These are phyloP conservation scores for Coemansia sp. DNA, from an alignment of 192 early-diverging fungal genomes.

Conservation along the genomic window DNA sequence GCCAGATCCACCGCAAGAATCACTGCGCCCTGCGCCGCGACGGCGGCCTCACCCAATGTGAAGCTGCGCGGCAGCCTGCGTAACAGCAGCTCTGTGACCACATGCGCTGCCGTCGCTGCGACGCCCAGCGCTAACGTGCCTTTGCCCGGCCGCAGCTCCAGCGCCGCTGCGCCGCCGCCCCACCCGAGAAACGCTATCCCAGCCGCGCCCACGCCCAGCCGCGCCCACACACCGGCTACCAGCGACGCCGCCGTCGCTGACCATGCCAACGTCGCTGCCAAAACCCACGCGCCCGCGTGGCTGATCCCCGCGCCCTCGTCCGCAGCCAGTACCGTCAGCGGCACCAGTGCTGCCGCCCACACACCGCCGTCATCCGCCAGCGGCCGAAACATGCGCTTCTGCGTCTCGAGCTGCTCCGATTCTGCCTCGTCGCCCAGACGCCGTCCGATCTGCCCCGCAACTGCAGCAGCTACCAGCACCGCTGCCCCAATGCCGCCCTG, in stretches of 20 bases:
- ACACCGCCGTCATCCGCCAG: constrained; percentile 28
- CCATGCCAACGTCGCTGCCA: constrained; percentile 8
- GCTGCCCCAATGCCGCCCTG: neutral
- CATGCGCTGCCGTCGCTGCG: neutral
- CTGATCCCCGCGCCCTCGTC: neutral
- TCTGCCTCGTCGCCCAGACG: neutral
- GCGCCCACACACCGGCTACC: neutral
- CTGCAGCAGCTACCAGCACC: neutral
- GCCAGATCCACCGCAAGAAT: constrained; percentile 16
- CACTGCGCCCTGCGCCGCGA: constrained; percentile 17
- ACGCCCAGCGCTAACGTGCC: constrained; percentile 4
- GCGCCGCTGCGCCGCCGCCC: constrained; percentile 1
- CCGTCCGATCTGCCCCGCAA: neutral
- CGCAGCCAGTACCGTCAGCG: constrained; percentile 24
- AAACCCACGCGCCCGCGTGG: neutral
- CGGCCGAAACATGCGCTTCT: constrained; percentile 12
- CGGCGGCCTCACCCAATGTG: constrained; percentile 44
- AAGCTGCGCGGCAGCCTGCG: constrained; percentile 28
- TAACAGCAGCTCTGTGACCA: neutral
- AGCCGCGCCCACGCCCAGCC: neutral
- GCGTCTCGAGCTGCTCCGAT: constrained; percentile 1
- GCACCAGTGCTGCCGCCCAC: constrained; percentile 37
- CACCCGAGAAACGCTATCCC: neutral
- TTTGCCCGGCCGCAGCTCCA: neutral
- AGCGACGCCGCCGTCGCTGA: constrained; percentile 4